These are phyloP conservation scores for Debaryomycetaceae sp. DNA, from an alignment of 1,139 yeast genomes.

Conservation along the genomic window DNA sequence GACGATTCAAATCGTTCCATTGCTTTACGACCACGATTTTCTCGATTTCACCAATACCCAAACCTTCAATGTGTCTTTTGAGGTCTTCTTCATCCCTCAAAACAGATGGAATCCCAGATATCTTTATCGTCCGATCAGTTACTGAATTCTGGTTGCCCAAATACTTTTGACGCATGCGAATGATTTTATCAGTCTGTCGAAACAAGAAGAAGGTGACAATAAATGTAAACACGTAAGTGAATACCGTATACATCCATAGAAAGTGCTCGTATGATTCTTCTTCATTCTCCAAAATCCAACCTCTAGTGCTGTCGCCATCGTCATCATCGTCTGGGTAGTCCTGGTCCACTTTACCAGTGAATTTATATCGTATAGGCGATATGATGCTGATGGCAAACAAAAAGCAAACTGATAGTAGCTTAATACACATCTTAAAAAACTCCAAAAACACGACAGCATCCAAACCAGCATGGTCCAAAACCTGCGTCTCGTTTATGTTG, in stretches of 20 bases:
- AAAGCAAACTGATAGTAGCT: slow-evolving; percentile 54
- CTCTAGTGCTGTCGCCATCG: slow-evolving; percentile 9
- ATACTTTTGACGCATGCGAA: slow-evolving; percentile 39
- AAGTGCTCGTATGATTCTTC: slow-evolving; percentile 17
- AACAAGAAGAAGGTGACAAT: slow-evolving; percentile 32
- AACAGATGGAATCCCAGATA: slow-evolving; percentile 63
- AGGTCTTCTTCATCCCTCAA: slow-evolving; percentile 67
- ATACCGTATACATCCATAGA: slow-evolving; percentile 40
- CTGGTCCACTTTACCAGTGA: slow-evolving; percentile 64
- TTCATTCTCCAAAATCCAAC: slow-evolving; percentile 2
- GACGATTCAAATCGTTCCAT: slow-evolving; percentile 69
- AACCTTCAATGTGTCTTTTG: slow-evolving; percentile 67
- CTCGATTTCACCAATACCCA: slow-evolving; percentile 78
- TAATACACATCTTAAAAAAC: slow-evolving; percentile 75
- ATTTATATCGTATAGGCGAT: slow-evolving; percentile 69
- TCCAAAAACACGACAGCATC: slow-evolving; percentile 88
- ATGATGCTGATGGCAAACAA: slow-evolving; percentile 63
- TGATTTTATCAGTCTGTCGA: slow-evolving; percentile 33
- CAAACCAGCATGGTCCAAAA: slow-evolving; percentile 84
- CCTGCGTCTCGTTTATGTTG: slow-evolving; percentile 66
- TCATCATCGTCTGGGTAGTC: slow-evolving; percentile 47
- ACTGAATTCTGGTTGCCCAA: slow-evolving; percentile 43
- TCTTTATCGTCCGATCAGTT: slow-evolving; percentile 44
- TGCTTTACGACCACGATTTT: slow-evolving; percentile 77
- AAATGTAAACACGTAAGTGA: slow-evolving; percentile 40